Conservation (phyloP, 352 stramenopile genomes). For the Elongisporangium prolatum region DNA sequence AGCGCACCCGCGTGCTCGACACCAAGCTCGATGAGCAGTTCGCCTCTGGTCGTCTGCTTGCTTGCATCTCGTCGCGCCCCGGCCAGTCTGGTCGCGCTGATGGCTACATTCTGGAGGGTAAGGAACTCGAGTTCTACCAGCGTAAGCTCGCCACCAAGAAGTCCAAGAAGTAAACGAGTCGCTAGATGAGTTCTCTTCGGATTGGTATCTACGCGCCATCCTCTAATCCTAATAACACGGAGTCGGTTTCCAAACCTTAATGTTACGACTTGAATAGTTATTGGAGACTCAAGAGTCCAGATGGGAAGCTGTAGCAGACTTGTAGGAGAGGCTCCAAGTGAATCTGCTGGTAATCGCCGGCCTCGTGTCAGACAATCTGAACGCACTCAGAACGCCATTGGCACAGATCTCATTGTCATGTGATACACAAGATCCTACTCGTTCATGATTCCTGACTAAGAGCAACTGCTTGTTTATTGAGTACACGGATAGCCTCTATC, state of each 20-base stretch:
- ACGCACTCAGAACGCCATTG: no score
- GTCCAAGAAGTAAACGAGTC: conserved; percentile 91
- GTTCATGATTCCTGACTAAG: background rate
- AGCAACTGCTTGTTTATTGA: background rate
- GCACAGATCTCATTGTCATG: no score
- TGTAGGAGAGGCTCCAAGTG: no score
- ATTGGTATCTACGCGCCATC: background rate
- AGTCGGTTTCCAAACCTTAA: conserved; percentile 28
- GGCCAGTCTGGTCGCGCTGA: conserved; percentile 98
- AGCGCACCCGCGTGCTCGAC: conserved; percentile 93
- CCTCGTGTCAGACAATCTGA: no score
- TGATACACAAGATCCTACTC: no score
- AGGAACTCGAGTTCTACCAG: conserved; percentile 99
- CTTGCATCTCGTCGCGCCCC: conserved; percentile 96
- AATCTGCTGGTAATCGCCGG: no score
- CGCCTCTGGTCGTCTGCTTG: conserved; percentile 93
- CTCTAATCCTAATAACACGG: conserved; percentile 32
- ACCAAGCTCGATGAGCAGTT: conserved; percentile 97
- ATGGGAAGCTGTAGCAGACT: no score
- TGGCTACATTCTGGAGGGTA: conserved; percentile 99
- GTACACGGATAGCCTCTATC: conserved; percentile 19
- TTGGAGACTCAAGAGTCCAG: no score
- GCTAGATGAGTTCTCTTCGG: conserved; percentile 8
- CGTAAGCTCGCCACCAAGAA: conserved; percentile 99
- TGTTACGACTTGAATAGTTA: no score